Conservation (phyloP, 345 rosid genomes). For the Raphanus sativus region DNA sequence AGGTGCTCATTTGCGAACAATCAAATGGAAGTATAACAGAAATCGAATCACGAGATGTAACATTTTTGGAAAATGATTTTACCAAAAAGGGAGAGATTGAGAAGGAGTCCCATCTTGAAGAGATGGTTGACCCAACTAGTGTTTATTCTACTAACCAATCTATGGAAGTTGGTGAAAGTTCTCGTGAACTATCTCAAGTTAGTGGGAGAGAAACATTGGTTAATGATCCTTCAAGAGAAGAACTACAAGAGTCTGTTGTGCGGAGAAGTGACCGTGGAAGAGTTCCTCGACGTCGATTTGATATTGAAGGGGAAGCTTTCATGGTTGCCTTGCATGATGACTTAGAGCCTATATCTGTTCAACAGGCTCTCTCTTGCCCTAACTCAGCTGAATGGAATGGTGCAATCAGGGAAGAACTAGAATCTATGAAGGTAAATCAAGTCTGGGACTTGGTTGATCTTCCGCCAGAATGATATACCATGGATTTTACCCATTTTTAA, state of each 20-base stretch:
- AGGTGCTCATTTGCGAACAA: neutral
- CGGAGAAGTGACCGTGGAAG: too few species aligned
- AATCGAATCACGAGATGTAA: conserved; percentile 16
- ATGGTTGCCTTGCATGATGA: too few species aligned
- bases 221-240: too few species aligned
- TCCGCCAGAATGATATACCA: too few species aligned
- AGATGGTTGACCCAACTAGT: neutral
- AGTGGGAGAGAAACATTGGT: neutral
- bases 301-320: too few species aligned
- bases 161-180: neutral
- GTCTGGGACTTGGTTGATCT: conserved; percentile 5
- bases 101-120: neutral
- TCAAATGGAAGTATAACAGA: neutral
- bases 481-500: too few species aligned
- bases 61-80: conserved; percentile 26
- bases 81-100: neutral
- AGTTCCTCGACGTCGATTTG: too few species aligned
- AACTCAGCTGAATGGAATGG: neutral
- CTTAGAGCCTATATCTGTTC: too few species aligned
- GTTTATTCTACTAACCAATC: neutral
- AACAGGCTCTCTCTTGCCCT: neutral
- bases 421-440: neutral
- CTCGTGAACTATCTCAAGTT: neutral
- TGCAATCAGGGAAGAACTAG: conserved; percentile 2
- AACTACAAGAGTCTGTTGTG: too few species aligned